Evolutionary conservation across 345 rosid species (phyloP).

Genomic region (Lumnitzera racemosa): DNA sequence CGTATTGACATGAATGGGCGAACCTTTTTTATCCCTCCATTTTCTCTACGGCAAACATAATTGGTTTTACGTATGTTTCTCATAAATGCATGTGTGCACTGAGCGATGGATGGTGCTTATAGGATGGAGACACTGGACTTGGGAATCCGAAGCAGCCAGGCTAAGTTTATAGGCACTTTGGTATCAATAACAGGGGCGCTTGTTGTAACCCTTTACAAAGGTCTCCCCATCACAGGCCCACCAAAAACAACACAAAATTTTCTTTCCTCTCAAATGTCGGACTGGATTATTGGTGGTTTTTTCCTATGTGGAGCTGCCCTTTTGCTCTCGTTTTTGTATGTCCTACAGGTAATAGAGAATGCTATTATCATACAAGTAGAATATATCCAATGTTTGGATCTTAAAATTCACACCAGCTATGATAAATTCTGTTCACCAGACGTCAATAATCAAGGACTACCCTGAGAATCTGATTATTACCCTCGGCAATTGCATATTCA

Average conservation of each 20-base stretch:
- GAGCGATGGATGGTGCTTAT: not conserved
- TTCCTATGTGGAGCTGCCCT: slow-evolving; percentile 47
- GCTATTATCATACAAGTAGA: no score
- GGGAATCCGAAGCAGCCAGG: slow-evolving; percentile 39
- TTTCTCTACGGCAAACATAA: no score
- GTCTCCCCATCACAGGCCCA: slow-evolving; percentile 25
- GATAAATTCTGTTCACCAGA: slow-evolving; percentile 16
- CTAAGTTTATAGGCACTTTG: slow-evolving; percentile 53
- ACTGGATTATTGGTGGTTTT: slow-evolving; percentile 56
- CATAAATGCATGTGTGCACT: not conserved
- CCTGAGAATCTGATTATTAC: slow-evolving; percentile 23
- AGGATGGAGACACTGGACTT: slow-evolving; percentile 61
- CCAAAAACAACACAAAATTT: slow-evolving; percentile 1
- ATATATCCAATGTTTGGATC: not conserved
- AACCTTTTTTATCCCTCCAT: no score
- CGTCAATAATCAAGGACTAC: slow-evolving; percentile 18
- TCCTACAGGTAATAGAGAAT: slow-evolving; percentile 37
- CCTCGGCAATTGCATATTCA: slow-evolving; percentile 15
- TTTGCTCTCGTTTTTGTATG: slow-evolving; percentile 30
- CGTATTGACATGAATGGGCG: no score
- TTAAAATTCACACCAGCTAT: not conserved
- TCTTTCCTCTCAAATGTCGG: slow-evolving; percentile 19
- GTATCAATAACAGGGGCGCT: slow-evolving; percentile 56
- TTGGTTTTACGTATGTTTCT: no score
- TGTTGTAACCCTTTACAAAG: slow-evolving; percentile 54